Base-by-base conservation (phyloP, 164 flowering plant species). In the Dillenia turbinata region DNA sequence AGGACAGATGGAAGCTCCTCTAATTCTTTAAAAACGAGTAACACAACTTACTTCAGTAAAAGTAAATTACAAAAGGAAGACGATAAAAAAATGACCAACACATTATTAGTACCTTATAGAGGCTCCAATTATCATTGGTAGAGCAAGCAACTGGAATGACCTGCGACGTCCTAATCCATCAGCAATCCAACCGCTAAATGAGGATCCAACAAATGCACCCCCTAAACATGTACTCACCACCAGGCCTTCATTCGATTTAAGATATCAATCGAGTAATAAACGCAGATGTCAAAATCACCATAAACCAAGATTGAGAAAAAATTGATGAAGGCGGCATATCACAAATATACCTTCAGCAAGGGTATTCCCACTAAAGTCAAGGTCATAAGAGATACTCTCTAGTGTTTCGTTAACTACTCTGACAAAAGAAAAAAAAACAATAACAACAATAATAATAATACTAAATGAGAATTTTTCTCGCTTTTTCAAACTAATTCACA, bases 341-440 rank as follows among this genome's bases (percentile, higher is more conserved):
- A 6, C 40, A 33, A 33, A 33, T 4, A 33, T 33, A 92, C 98
- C 98, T 88, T 92, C 98, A 53, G 84, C 92, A 67, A 92, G 49
- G 15, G 92, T 87, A 66, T 87, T 80, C 58, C 98, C 96, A 61
- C 67, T 86, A 73, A 92, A 92, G 49, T 92, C 96, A 72, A 92
- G 85, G 79, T 90, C 96, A 26, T 49, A 43, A 44, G 98, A 79
- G 63, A 92, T 92, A 75, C 81, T 90, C 68, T 90, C 96, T 67
- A 90, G 90, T 49, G 98, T 86, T 69, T 90, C 98, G 75, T 92
- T 92, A 44, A 92, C 98, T 62, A 92, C 96, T 57, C 98, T 92
- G 90, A 53, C 65, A 57, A 12, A 8, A 51, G 45, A 56, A 66
- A 58, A 5, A 22, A 46, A 63, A 26, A 26, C 33, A 33, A 46